A percentile compares a stretch with the other conserved stretches of the same genome.
These are phyloP conservation scores for Singerocomus rubriflavus DNA, from an alignment of 1,284 basidiomycete genomes.

Conservation along the genomic window DNA sequence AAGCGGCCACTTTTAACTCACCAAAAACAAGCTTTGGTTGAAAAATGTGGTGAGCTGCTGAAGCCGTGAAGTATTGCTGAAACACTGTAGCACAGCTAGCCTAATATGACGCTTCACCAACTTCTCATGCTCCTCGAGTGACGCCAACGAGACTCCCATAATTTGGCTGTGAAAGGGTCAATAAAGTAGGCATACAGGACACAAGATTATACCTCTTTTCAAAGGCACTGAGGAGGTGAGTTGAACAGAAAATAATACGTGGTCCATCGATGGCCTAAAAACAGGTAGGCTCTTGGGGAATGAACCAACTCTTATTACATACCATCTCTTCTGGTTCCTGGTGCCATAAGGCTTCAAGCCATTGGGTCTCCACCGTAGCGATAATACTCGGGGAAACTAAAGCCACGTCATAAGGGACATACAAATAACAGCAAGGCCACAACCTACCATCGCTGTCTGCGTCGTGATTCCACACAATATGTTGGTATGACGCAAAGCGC, in stretches of 20 bases:
- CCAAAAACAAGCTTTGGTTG: conserved; percentile 39
- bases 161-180: conserved; percentile 17
- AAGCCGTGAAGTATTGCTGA: conserved; percentile 34
- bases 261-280: conserved; percentile 24
- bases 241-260: conserved; percentile 24
- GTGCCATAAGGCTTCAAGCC: conserved; percentile 52
- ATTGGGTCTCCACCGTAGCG: conserved; percentile 39
- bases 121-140: conserved; percentile 35
- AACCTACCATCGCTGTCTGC: conserved; percentile 35
- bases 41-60: conserved; percentile 42
- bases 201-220: conserved; percentile 24
- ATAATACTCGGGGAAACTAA: conserved; percentile 36
- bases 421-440: not conserved
- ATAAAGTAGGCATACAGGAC: not conserved
- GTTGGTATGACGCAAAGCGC: conserved; percentile 51
- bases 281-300: not conserved
- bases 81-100: conserved; percentile 39
- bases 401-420: not conserved
- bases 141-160: conserved; percentile 26
- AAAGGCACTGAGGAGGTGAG: conserved; percentile 20
- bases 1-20: conserved; percentile 23
- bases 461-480: conserved; percentile 50
- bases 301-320: not conserved
- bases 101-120: conserved; percentile 36
- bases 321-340: conserved; percentile 14